phyloP scores from a whole-genome alignment of 495 filamentous ascomycete species.

The Xylaria curta region DNA sequence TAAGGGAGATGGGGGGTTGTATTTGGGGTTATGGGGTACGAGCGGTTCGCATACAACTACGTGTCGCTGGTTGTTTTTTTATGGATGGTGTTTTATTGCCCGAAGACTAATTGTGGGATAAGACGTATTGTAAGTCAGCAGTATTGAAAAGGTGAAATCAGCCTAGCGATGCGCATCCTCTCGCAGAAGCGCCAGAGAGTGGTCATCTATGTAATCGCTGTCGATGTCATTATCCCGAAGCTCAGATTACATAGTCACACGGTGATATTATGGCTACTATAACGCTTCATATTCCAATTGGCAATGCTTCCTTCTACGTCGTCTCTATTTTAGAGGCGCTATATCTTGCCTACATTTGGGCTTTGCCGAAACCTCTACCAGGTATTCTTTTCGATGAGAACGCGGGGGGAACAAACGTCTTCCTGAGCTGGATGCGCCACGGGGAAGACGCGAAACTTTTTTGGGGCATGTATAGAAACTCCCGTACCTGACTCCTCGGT shows the following conservation, averaged over 20 bases:
- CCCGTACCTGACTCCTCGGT: too few relatives aligned
- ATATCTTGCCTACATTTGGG: constrained; percentile 14
- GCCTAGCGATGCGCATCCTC: too few relatives aligned
- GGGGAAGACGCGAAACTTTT: constrained; percentile 27
- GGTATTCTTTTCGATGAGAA: constrained; percentile 49
- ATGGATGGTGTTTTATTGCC: background rate
- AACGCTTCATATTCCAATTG: background rate
- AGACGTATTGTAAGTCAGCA: too few relatives aligned
- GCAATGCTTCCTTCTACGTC: background rate
- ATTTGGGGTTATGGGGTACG: too few relatives aligned
- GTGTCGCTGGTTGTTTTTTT: background rate
- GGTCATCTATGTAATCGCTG: too few relatives aligned
- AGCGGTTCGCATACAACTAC: too few relatives aligned
- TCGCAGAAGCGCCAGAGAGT: too few relatives aligned
- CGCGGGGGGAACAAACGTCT: constrained; percentile 38
- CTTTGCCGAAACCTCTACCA: constrained; percentile 42
- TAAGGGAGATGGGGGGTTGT: too few relatives aligned
- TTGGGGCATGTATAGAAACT: too few relatives aligned
- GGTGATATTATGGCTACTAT: background rate
- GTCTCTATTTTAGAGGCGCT: background rate
- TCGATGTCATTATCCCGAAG: too few relatives aligned
- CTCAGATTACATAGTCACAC: too few relatives aligned
- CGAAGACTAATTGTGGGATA: background rate
- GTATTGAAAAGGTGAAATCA: too few relatives aligned
- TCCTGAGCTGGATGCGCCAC: constrained; percentile 38